Evolutionary conservation across 441 rosid species (phyloP).

Genomic region (Corymbia citriodora): DNA sequence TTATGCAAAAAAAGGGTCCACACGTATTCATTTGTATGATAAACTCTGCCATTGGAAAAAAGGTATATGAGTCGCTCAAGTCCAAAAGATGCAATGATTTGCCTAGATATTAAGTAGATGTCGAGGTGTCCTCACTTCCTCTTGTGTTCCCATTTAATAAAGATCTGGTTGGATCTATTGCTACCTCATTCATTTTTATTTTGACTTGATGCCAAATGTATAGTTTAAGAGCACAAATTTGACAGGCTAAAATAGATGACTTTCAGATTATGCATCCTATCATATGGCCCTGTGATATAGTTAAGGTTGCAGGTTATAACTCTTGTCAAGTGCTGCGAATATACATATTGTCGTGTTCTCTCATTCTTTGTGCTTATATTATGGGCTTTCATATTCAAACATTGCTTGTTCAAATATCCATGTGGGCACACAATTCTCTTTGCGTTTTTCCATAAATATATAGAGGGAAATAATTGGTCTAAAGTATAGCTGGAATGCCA

Average conservation of each 20-base stretch:
- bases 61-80: fast-evolving
- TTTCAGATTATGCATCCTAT: neutral
- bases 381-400: neutral
- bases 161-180: no score
- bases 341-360: neutral
- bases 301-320: neutral
- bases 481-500: no score
- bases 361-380: neutral
- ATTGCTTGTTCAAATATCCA: neutral
- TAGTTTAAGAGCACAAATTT: neutral
- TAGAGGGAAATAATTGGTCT: no score
- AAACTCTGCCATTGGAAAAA: no score
- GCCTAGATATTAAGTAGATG: fast-evolving
- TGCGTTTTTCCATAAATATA: no score
- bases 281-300: neutral
- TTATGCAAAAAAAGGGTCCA: neutral
- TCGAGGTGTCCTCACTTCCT: no score
- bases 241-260: neutral
- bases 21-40: no score
- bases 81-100: no score
- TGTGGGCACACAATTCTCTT: no score
- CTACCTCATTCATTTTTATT: no score
- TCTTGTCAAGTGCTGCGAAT: neutral
- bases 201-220: neutral
- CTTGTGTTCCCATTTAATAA: no score